Evolutionary conservation across 2,329 filamentous ascomycete species (phyloP).

Genomic region (Xylaria sp.): DNA sequence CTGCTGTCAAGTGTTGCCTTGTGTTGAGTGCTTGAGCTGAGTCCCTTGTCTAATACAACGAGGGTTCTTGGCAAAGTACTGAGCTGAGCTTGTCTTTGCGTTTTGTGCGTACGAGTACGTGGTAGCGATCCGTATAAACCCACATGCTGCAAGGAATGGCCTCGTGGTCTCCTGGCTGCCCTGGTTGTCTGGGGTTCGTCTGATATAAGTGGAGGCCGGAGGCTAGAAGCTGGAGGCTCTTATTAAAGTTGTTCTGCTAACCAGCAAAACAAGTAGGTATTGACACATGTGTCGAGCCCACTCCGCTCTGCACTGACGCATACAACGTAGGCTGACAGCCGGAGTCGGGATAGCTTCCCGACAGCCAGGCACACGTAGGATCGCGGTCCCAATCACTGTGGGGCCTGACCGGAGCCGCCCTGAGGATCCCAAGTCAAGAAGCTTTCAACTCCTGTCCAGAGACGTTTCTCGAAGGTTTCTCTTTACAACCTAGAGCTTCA

Average conservation of each 20-base stretch:
- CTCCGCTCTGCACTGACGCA: no score
- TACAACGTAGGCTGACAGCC: background rate
- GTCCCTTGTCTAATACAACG: background rate
- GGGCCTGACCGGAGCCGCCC: background rate
- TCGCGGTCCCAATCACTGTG: background rate
- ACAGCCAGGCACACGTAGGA: background rate
- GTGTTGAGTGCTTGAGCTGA: no score
- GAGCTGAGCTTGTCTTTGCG: background rate
- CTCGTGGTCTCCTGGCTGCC: background rate
- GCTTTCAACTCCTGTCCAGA: background rate
- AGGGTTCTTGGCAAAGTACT: background rate
- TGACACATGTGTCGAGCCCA: no score
- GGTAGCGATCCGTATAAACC: background rate
- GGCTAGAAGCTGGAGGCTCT: background rate
- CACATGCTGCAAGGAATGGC: background rate
- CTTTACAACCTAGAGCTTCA: background rate
- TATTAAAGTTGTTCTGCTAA: background rate
- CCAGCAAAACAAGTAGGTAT: no score
- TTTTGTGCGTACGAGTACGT: no score
- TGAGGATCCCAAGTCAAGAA: background rate
- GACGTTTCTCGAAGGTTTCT: background rate
- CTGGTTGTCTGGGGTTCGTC: background rate
- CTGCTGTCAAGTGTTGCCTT: background rate
- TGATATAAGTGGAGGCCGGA: background rate
- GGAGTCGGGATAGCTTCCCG: background rate